Percentiles rank a stretch among this genome's conserved stretches.
These are phyloP conservation scores for Daedalea quercina DNA, from an alignment of 768 basidiomycete genomes.

Conservation along the genomic window DNA sequence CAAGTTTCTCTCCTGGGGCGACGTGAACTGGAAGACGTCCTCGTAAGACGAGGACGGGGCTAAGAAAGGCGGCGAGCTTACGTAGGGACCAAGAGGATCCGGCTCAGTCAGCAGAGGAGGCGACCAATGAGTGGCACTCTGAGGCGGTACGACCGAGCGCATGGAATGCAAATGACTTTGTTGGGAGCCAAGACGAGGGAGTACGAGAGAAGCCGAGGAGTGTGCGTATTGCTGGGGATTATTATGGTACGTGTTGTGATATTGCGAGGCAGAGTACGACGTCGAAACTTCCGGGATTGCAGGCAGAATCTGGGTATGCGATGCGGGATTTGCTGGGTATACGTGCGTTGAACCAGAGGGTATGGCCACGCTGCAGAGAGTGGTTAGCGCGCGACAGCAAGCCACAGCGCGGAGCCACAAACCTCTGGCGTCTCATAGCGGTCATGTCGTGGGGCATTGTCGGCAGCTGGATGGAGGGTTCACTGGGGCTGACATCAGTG, in stretches of 20 bases:
- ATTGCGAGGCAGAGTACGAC: constrained; percentile 42
- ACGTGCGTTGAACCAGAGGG: constrained; percentile 35
- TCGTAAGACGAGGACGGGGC: background rate
- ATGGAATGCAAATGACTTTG: constrained; percentile 31
- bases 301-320: constrained; percentile 35
- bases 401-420: background rate
- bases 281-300: constrained; percentile 52
- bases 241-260: constrained; percentile 40
- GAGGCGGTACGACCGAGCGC: constrained; percentile 43
- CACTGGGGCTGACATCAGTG: constrained; percentile 13
- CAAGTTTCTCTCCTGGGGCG: constrained; percentile 41
- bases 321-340: constrained; percentile 40
- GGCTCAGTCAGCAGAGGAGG: constrained; percentile 35
- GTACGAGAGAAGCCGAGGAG: constrained; percentile 16
- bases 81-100: constrained; percentile 59
- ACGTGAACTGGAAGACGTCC: constrained; percentile 25
- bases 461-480: constrained; percentile 17
- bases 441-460: constrained; percentile 12
- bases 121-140: constrained; percentile 47
- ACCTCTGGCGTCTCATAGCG: constrained; percentile 7
- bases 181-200: constrained; percentile 34
- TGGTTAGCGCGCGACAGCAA: background rate
- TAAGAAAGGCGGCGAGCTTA: constrained; percentile 30
- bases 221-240: constrained; percentile 25
- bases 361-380: constrained; percentile 5